Conservation (phyloP, 352 stramenopile genomes). For the Globisporangium camurandrum region DNA sequence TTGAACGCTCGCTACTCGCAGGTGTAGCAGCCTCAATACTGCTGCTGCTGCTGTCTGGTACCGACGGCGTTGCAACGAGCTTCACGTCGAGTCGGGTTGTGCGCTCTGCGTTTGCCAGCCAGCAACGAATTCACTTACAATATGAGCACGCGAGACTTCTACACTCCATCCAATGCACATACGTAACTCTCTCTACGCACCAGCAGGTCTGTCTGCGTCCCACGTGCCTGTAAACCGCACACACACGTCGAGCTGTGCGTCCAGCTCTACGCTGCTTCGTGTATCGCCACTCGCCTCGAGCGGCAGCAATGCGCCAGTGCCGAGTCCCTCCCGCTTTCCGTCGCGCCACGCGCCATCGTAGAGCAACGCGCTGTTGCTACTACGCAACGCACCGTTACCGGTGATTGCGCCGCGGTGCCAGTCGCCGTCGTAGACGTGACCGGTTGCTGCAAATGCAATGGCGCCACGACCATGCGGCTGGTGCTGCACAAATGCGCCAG, state of each 20-base stretch:
- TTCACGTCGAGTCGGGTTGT: conserved; percentile 10
- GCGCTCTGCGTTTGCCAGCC: conserved; percentile 4
- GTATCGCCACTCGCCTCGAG: too few relatives aligned
- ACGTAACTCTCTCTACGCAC: too few relatives aligned
- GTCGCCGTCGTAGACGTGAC: conserved; percentile 26
- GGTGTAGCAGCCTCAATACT: too few relatives aligned
- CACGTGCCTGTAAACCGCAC: conserved; percentile 18
- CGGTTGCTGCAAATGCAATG: conserved; percentile 18
- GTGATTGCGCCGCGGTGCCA: conserved; percentile 23
- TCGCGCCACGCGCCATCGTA: conserved; percentile 44
- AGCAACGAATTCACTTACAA: not conserved
- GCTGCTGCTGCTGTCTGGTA: conserved; percentile 1
- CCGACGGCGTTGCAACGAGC: not conserved
- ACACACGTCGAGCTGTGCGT: too few relatives aligned
- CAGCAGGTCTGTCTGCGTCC: conserved; percentile 12
- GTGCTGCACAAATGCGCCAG: conserved; percentile 32
- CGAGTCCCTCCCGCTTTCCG: conserved; percentile 23
- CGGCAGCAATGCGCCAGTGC: conserved; percentile 6
- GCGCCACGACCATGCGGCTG: conserved; percentile 30
- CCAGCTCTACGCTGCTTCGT: too few relatives aligned
- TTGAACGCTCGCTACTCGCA: too few relatives aligned
- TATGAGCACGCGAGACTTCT: not conserved
- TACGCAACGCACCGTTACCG: conserved; percentile 18
- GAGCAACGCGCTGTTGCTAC: conserved; percentile 7
- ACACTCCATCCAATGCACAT: too few relatives aligned